phyloP scores from a whole-genome alignment of 805 yeast genomes.

The Candida pseudofarinosa region DNA sequence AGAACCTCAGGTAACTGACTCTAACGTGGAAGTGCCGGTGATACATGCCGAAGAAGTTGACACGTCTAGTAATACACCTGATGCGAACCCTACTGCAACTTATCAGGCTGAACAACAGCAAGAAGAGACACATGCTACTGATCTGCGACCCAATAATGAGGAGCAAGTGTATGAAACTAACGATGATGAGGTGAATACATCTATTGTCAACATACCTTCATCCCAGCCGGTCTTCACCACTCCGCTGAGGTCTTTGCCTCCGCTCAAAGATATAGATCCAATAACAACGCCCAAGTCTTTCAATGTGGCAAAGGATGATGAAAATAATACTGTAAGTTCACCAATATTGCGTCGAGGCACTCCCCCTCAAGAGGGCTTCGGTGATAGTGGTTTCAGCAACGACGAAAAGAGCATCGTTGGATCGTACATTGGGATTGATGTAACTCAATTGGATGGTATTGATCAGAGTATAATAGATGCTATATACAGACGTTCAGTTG shows the following conservation, averaged over 20 bases:
- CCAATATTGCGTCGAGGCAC: constrained; percentile 12
- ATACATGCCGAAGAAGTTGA: neutral
- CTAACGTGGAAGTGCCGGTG: neutral
- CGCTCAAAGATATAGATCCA: constrained; percentile 39
- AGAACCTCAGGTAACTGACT: neutral
- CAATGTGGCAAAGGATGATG: constrained; percentile 35
- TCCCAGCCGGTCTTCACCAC: constrained; percentile 24
- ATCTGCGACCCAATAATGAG: no score
- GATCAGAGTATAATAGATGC: constrained; percentile 12
- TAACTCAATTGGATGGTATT: neutral
- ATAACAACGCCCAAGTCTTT: constrained; percentile 40
- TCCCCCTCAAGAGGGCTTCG: constrained; percentile 4
- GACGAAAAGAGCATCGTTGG: constrained; percentile 14
- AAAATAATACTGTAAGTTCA: constrained; percentile 14
- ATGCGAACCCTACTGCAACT: neutral
- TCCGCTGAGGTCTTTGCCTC: constrained; percentile 39
- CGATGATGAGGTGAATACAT: constrained; percentile 3
- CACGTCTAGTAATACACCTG: neutral
- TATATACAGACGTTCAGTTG: constrained; percentile 22
- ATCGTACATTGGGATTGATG: constrained; percentile 2
- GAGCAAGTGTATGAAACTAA: constrained; percentile 1
- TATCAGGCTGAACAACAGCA: neutral
- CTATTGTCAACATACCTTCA: neutral
- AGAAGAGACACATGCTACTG: neutral
- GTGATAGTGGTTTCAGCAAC: constrained; percentile 1